Evolutionary conservation across 2,329 filamentous ascomycete species (phyloP), one percentile per base, ranked within the genome.

Genomic region (Akanthomyces dipterigenus): DNA sequence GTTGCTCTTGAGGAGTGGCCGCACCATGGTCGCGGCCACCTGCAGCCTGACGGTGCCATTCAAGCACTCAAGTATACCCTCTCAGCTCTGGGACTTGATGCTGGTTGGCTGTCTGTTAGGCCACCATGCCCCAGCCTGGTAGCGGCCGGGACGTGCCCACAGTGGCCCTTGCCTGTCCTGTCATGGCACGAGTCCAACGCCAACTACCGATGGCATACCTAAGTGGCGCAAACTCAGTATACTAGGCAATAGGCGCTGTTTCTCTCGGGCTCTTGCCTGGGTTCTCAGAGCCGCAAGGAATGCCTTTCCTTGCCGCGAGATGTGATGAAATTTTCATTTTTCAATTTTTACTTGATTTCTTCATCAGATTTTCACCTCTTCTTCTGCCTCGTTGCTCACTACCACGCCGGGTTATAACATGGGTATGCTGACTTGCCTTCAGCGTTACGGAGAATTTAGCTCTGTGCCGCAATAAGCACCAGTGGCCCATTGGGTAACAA

Each of bases 391-490:
- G 36, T 22, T 24, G 22, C 18, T 42, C 45, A 22, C 38, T 50
- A 16, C 26, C 46, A 51, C 18, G 42, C 36, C 11, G 4, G 36
- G 46, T 43, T 43, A 24, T 6, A 50, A n/a, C n/a, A n/a, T n/a
- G 24, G 46, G 36, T 24, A 31, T 51, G 56, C 56, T 59, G 56
- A 59, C 56, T 51, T 36, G 45, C 56, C 24, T 59, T 18, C 36
- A 51, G 36, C 3, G 11, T 43, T 43, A 12, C 45, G 20, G 26
- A 11, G 24, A 45, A 24, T 56, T 43, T 46, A 3, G 40, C 22
- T 20, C 42, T 56, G 42, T 11, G 54, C 42, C n/a, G 26, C 40
- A 56, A 46, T 55, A 46, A 45, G 26, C 54, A 28, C 55, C 22
- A 50, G 46, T 51, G 46, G 56, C 46, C 20, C 4, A 43, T 59